Evolutionary conservation across 352 stramenopile species (phyloP).

Genomic region (Phytophthora aleatoria): DNA sequence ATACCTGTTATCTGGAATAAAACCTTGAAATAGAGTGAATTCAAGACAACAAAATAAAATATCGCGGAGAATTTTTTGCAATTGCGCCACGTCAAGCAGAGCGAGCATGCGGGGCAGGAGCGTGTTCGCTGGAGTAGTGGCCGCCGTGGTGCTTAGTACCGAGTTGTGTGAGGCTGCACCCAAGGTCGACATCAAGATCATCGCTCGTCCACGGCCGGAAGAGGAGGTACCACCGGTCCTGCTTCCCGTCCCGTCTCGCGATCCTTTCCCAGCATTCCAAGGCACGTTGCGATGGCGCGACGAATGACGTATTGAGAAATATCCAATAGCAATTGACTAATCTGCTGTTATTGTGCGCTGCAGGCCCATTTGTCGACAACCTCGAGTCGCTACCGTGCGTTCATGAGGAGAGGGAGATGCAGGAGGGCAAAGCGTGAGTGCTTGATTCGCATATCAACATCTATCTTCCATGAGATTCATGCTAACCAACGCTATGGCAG

Average conservation of each 20-base stretch:
- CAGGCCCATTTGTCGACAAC: conserved; percentile 47
- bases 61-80: neutral
- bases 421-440: conserved; percentile 53
- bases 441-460: neutral
- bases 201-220: conserved; percentile 38
- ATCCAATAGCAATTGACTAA: neutral
- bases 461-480: neutral
- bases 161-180: conserved; percentile 43
- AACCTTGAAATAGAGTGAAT: neutral
- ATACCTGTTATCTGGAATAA: conserved; percentile 7
- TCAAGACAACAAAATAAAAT: neutral
- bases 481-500: conserved; percentile 28
- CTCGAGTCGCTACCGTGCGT: conserved; percentile 47
- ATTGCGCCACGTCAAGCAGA: conserved; percentile 15
- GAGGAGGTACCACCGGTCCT: conserved; percentile 11
- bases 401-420: conserved; percentile 42
- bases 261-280: conserved; percentile 48
- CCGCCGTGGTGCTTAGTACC: conserved; percentile 27
- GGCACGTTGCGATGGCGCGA: conserved; percentile 18
- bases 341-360: conserved; percentile 1
- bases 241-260: conserved; percentile 53
- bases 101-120: conserved; percentile 26
- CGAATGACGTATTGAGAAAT: conserved; percentile 11
- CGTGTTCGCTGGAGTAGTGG: conserved; percentile 18
- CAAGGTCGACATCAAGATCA: conserved; percentile 68